Evolutionary conservation across 768 basidiomycete species (phyloP).

Genomic region (Lactifluus pinguis): DNA sequence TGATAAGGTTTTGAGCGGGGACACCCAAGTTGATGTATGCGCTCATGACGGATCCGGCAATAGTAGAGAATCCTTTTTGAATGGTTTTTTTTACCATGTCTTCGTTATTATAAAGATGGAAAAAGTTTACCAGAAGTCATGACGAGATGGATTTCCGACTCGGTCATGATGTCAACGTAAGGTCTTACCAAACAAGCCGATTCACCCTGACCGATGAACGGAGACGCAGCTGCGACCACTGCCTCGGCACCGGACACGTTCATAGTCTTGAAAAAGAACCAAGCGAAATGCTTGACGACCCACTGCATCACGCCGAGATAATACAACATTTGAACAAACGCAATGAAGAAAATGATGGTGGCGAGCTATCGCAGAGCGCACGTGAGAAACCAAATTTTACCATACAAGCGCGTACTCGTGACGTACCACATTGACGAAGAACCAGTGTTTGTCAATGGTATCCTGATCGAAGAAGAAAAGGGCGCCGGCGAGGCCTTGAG

Average conservation of each 20-base stretch:
- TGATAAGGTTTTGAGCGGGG: conserved; percentile 70
- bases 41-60: conserved; percentile 80
- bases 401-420: neutral
- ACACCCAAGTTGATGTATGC: conserved; percentile 79
- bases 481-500: conserved; percentile 58
- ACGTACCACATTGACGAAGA: conserved; percentile 71
- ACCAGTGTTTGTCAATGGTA: conserved; percentile 62
- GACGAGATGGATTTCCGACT: conserved; percentile 74
- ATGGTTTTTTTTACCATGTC: neutral
- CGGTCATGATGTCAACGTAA: conserved; percentile 78
- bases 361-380: conserved; percentile 37
- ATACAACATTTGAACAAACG: conserved; percentile 87
- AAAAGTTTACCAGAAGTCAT: conserved; percentile 67
- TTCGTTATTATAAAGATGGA: neutral
- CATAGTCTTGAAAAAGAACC: conserved; percentile 90
- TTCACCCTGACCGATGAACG: conserved; percentile 91
- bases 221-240: conserved; percentile 84
- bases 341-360: conserved; percentile 90
- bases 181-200: conserved; percentile 79
- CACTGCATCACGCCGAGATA: conserved; percentile 92
- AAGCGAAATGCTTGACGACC: conserved; percentile 82
- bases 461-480: conserved; percentile 75
- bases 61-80: conserved; percentile 67
- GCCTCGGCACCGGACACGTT: conserved; percentile 93
- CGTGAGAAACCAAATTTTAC: neutral